phyloP scores from a whole-genome alignment of 2,329 filamentous ascomycete species.

The Penicillium crustosum region DNA sequence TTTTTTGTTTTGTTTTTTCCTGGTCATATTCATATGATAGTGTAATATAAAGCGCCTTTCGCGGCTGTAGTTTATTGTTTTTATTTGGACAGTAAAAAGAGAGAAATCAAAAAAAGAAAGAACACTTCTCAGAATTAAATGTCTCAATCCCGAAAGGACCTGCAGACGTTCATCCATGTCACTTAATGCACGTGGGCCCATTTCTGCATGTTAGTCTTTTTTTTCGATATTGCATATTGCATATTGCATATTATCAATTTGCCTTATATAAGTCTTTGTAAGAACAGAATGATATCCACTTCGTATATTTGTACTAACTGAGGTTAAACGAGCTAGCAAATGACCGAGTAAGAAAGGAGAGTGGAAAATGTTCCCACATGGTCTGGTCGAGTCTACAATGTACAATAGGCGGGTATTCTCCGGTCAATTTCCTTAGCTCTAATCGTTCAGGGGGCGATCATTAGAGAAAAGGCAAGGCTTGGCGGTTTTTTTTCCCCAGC shows the following conservation, averaged over 20 bases:
- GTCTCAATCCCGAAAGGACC: conserved; percentile 2
- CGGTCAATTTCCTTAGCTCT: conserved; percentile 1
- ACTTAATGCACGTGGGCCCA: conserved; percentile 12
- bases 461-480: not conserved
- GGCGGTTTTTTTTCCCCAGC: not conserved
- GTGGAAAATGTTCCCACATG: not conserved
- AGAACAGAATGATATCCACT: not conserved
- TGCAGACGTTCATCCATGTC: conserved; percentile 6
- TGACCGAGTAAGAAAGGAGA: not conserved
- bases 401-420: conserved; percentile 1
- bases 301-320: not conserved
- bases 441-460: conserved; percentile 4
- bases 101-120: not conserved
- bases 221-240: not conserved
- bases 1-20: not conserved
- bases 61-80: conserved; percentile 19
- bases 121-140: not conserved
- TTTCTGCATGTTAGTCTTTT: conserved; percentile 1
- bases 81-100: not conserved
- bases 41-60: conserved; percentile 15
- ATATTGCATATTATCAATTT: not conserved
- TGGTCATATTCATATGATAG: not conserved
- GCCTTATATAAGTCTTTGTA: too few species aligned
- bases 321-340: conserved; percentile 1
- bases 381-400: not conserved